Evolutionary conservation across 2,329 filamentous ascomycete species (phyloP).

Genomic region (Neonectria hederae): DNA sequence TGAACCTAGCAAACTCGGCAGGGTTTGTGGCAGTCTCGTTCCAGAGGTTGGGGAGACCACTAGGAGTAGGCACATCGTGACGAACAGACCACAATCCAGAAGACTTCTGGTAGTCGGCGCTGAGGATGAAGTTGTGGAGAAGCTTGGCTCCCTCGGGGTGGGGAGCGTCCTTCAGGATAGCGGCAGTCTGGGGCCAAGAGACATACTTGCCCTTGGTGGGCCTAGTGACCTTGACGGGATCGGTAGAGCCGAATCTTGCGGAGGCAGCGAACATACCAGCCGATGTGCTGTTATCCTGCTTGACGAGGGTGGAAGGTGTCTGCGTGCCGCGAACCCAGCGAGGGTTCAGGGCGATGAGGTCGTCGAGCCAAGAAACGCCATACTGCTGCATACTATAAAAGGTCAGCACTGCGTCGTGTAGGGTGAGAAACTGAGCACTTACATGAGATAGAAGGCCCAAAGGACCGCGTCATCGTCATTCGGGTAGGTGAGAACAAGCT

Average conservation of each 20-base stretch:
- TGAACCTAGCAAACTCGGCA: conserved; percentile 51
- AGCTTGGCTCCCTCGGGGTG: conserved; percentile 62
- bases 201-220: conserved; percentile 54
- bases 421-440: conserved; percentile 32
- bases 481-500: conserved; percentile 64
- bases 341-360: conserved; percentile 58
- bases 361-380: conserved; percentile 58
- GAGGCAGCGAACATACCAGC: conserved; percentile 49
- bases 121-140: conserved; percentile 58
- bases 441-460: conserved; percentile 60
- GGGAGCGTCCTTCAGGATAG: conserved; percentile 58
- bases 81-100: conserved; percentile 47
- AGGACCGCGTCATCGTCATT: conserved; percentile 67
- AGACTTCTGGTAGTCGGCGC: conserved; percentile 49
- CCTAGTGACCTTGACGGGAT: conserved; percentile 38
- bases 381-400: conserved; percentile 48
- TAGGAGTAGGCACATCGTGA: conserved; percentile 45
- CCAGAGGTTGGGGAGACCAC: conserved; percentile 37
- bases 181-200: conserved; percentile 59
- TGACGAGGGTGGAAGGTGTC: conserved; percentile 52
- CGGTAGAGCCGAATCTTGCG: conserved; percentile 27
- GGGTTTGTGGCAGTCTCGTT: conserved; percentile 46
- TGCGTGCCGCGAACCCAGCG: conserved; percentile 62
- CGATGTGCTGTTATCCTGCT: conserved; percentile 39
- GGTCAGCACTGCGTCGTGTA: background rate